phyloP scores from a whole-genome alignment of 2,329 filamentous ascomycete species.

The Aspergillus fumigatiaffinis region DNA sequence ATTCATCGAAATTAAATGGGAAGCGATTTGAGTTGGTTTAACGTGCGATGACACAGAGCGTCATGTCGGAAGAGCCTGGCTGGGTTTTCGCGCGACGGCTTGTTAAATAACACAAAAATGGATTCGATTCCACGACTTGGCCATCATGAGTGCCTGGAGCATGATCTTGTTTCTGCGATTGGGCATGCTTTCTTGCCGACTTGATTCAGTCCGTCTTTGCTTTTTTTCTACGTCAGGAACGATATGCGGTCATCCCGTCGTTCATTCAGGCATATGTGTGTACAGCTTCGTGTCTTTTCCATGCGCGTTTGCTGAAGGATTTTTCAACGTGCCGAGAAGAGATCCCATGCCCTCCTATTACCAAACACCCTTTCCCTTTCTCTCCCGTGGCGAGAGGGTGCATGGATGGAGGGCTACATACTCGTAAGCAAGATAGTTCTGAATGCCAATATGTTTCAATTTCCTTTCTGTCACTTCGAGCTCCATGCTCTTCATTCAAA shows the following conservation, averaged over 20 bases:
- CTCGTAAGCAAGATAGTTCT: slow-evolving; percentile 10
- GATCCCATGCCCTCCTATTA: slow-evolving; percentile 44
- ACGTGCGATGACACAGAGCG: slow-evolving; percentile 33
- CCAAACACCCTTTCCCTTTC: slow-evolving; percentile 45
- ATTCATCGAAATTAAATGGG: slow-evolving; percentile 23
- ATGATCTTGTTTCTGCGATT: slow-evolving; percentile 1
- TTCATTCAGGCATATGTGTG: slow-evolving; percentile 61
- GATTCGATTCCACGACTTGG: slow-evolving; percentile 17
- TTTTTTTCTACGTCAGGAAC: slow-evolving; percentile 2
- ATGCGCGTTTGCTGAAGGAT: slow-evolving; percentile 67
- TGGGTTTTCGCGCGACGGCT: slow-evolving; percentile 15
- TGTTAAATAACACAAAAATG: slow-evolving; percentile 22
- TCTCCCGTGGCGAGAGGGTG: slow-evolving; percentile 40
- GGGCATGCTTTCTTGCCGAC: neutral
- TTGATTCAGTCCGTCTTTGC: neutral
- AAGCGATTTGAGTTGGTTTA: slow-evolving; percentile 31
- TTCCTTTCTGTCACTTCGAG: neutral
- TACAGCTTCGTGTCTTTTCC: slow-evolving; percentile 60
- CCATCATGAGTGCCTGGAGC: slow-evolving; percentile 5
- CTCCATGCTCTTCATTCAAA: neutral
- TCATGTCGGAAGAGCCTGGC: slow-evolving; percentile 13
- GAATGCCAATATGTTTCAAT: neutral
- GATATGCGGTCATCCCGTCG: slow-evolving; percentile 4
- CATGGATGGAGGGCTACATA: slow-evolving; percentile 47
- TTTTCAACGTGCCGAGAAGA: slow-evolving; percentile 61